Conservation (phyloP, 257 asterid genomes). For the Fraxinus cuspidata region DNA sequence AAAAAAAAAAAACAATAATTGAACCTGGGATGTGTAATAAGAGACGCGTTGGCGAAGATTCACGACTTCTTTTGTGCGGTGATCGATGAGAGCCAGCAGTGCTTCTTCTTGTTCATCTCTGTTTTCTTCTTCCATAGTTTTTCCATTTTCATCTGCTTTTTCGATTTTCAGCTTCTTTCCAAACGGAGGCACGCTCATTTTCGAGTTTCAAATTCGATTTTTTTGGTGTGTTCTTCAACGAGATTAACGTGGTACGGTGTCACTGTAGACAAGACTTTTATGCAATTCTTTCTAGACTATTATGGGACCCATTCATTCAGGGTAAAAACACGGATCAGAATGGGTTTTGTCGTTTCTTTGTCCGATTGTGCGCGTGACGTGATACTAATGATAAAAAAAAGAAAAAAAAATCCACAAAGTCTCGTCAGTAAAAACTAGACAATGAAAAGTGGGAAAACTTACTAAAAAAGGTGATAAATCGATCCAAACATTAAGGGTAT, state of each 20-base stretch:
- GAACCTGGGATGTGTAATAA: conserved; percentile 21
- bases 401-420: too few species aligned
- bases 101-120: conserved; percentile 30
- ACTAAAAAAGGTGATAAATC: too few species aligned
- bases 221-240: background rate
- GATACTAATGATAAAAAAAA: background rate
- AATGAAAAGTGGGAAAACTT: background rate
- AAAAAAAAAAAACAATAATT: background rate
- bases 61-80: conserved; percentile 24
- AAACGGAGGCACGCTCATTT: conserved; percentile 6
- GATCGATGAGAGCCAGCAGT: conserved; percentile 16
- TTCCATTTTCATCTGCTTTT: conserved; percentile 13
- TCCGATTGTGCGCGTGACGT: background rate
- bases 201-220: conserved; percentile 29
- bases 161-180: background rate
- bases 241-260: background rate
- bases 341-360: background rate
- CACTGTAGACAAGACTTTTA: background rate
- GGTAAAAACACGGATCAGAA: background rate
- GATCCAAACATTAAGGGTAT: too few species aligned
- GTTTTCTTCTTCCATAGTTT: conserved; percentile 20
- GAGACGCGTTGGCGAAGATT: conserved; percentile 13
- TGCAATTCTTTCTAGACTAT: background rate
- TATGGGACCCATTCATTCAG: background rate
- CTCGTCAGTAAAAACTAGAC: background rate